These are phyloP conservation scores for Polyplosphaeria fusca DNA, from an alignment of 495 filamentous ascomycete genomes.

Conservation along the genomic window DNA sequence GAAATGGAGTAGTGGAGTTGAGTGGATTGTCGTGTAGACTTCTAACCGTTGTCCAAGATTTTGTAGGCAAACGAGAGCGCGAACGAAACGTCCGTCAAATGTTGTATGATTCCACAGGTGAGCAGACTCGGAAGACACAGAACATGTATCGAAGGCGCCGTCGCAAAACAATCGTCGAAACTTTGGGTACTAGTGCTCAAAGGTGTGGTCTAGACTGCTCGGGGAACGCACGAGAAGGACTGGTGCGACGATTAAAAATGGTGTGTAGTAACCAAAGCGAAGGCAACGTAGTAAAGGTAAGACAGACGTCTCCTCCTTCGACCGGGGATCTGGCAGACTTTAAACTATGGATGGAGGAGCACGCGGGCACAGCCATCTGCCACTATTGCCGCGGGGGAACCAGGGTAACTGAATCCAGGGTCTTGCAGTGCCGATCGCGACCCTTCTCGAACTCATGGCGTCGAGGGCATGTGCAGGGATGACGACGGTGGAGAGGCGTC, in stretches of 20 bases:
- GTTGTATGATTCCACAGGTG: too few relatives aligned
- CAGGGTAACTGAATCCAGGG: slow-evolving; percentile 10
- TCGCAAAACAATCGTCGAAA: too few relatives aligned
- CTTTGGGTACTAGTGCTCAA: too few relatives aligned
- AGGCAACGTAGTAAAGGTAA: neutral
- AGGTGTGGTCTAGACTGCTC: too few relatives aligned
- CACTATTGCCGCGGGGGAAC: neutral
- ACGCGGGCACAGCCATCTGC: slow-evolving; percentile 27
- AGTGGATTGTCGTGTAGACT: neutral
- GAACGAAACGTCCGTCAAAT: too few relatives aligned
- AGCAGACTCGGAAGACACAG: too few relatives aligned
- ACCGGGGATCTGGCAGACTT: slow-evolving; percentile 15
- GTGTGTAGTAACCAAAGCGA: slow-evolving; percentile 3
- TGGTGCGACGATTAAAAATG: too few relatives aligned
- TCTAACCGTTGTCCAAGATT: neutral
- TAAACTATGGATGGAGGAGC: slow-evolving; percentile 14
- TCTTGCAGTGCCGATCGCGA: slow-evolving; percentile 18
- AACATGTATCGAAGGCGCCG: too few relatives aligned
- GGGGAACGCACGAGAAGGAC: too few relatives aligned
- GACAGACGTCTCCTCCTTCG: too few relatives aligned
- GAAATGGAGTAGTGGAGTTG: neutral
- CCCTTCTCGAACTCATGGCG: slow-evolving; percentile 19
- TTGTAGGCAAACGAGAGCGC: too few relatives aligned
- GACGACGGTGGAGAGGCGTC: slow-evolving; percentile 14
- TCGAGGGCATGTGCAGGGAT: slow-evolving; percentile 10